Conservation (phyloP, 305 asterid genomes). For the Fraxinus sp. region DNA sequence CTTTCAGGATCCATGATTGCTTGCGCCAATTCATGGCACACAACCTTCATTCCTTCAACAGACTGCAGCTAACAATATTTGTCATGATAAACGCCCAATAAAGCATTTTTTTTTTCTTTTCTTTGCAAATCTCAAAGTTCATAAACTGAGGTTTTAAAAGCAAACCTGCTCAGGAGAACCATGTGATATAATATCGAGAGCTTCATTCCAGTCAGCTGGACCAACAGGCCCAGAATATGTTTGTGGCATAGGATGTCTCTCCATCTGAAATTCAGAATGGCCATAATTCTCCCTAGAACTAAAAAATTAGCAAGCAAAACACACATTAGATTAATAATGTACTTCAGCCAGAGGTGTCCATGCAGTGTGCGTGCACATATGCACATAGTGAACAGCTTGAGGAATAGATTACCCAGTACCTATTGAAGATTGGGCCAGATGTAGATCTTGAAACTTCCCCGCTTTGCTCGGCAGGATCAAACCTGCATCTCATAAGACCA, state of each 20-base stretch:
- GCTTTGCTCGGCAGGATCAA: constrained; percentile 92
- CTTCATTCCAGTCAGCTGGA: constrained; percentile 93
- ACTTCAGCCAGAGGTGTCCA: neutral
- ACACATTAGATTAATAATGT: neutral
- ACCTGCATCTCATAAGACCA: constrained; percentile 43
- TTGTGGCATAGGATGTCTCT: constrained; percentile 53
- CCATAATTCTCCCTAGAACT: constrained; percentile 64
- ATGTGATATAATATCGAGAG: constrained; percentile 69
- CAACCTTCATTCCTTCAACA: constrained; percentile 98
- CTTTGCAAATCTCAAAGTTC: neutral
- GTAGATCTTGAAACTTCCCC: constrained; percentile 75
- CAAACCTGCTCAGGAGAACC: constrained; percentile 97
- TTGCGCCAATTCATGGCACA: constrained; percentile 84
- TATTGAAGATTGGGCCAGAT: constrained; percentile 55
- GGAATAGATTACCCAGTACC: constrained; percentile 39
- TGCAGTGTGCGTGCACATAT: neutral
- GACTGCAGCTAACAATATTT: constrained; percentile 52
- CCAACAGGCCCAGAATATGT: constrained; percentile 60
- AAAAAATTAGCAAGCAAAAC: constrained; percentile 17
- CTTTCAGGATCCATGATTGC: constrained; percentile 90
- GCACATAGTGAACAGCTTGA: neutral
- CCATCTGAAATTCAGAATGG: constrained; percentile 64
- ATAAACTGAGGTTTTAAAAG: constrained; percentile 6
- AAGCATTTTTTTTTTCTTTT: neutral
- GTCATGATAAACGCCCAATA: neutral